phyloP scores from a whole-genome alignment of 1,139 yeast species.

The Pneumocystis murina region DNA sequence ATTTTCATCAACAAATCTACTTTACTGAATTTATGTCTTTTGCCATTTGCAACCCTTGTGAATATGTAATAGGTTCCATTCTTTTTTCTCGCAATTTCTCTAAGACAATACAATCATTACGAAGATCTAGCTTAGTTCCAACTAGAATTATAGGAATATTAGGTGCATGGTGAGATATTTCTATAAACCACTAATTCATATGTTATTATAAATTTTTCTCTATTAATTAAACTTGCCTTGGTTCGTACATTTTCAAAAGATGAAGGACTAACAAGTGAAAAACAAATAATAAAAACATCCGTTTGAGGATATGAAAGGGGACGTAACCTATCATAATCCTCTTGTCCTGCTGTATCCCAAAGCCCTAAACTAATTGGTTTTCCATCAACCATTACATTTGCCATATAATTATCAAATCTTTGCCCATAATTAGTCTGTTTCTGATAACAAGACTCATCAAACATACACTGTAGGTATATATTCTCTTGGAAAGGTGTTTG shows the following conservation, averaged over 20 bases:
- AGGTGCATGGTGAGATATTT: constrained; percentile 73
- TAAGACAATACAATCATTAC: constrained; percentile 64
- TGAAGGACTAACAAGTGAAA: constrained; percentile 69
- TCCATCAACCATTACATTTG: constrained; percentile 71
- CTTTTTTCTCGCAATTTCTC: constrained; percentile 45
- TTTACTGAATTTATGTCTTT: constrained; percentile 58
- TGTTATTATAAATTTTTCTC: background rate
- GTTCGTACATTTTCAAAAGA: constrained; percentile 55
- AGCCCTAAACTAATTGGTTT: constrained; percentile 60
- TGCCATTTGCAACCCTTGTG: constrained; percentile 56
- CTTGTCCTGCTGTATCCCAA: constrained; percentile 98
- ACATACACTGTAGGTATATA: constrained; percentile 73
- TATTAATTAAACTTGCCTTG: constrained; percentile 1
- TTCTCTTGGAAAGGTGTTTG: constrained; percentile 88
- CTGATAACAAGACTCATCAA: background rate
- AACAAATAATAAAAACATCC: constrained; percentile 74
- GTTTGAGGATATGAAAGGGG: constrained; percentile 90
- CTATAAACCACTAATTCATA: constrained; percentile 54
- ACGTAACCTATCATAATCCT: constrained; percentile 79
- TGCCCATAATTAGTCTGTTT: background rate
- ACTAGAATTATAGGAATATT: constrained; percentile 62
- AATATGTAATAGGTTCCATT: constrained; percentile 43
- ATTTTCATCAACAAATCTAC: constrained; percentile 6
- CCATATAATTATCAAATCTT: constrained; percentile 68
- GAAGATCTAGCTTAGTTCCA: constrained; percentile 75